Base-by-base conservation (phyloP, 1,284 basidiomycete species). In the Boletus hoseneyae region DNA sequence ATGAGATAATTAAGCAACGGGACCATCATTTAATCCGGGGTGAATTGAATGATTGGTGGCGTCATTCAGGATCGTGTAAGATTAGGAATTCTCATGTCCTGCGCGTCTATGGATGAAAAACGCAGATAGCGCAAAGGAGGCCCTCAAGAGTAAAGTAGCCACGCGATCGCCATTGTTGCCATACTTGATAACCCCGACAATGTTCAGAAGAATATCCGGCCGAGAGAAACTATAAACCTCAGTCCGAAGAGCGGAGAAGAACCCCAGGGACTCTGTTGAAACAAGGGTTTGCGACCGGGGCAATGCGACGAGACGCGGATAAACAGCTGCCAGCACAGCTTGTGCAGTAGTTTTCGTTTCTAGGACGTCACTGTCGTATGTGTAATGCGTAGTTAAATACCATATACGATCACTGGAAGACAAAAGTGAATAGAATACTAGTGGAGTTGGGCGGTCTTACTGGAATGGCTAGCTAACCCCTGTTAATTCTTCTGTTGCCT, bases 401-500 rank as follows among this genome's bases (percentile, higher is more conserved):
- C 19, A 23, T 30, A 45, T 30, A 58, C 33, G 19, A 44, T 45
- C 13, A 9, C 55, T 53, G 30, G 29, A 40, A 43, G 35, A 47
- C 16, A 34, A 33, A 0, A 3, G 23, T 49, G 18, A 50, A 42
- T 32, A 27, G 4, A 11, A 13, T 7, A 25, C n/a, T 16, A 15
- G 11, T 7, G 8, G 36, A 36, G 45, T n/a, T 25, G 23, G 18
- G 8, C 25, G 13, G 16, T 2, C 49, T 52, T 45, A 51, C 44
- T 36, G 36, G 23, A 6, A 30, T 32, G 3, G 23, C 6, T 35
- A 39, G 16, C 34, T 52, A 50, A 48, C 29, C 16, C 30, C 4
- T 9, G n/a, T 30, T 21, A 47, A n/a, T 10, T 38, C 44, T 54
- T 57, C 23, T 43, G 18, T 16, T 46, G 47, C 32, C 27, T 51